Percentiles rank a stretch among this genome's conserved stretches.
Conservation (phyloP, 495 filamentous ascomycete genomes). For the Cercophora scortea region DNA sequence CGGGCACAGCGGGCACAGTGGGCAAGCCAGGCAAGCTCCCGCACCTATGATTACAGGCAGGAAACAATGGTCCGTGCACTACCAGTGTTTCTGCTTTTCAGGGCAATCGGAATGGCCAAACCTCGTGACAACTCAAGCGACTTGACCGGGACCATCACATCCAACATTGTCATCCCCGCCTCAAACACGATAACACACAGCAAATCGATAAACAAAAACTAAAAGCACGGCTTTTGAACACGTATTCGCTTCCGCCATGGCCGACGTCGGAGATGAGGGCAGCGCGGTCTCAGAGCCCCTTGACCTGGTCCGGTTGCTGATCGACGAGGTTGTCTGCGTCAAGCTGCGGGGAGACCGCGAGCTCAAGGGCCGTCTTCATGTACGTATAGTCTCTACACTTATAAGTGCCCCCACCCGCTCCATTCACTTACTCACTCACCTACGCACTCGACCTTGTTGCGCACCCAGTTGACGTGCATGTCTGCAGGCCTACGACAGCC, state of each 20-base stretch:
- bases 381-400: conserved; percentile 33
- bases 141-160: too few relatives aligned
- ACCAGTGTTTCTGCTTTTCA: too few relatives aligned
- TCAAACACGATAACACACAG: background rate
- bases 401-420: background rate
- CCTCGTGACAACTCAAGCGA: too few relatives aligned
- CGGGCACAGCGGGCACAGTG: too few relatives aligned
- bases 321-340: conserved; percentile 95
- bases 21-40: too few relatives aligned
- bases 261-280: conserved; percentile 61
- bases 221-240: background rate
- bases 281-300: conserved; percentile 75
- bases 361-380: conserved; percentile 88
- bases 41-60: too few relatives aligned
- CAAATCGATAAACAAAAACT: too few relatives aligned
- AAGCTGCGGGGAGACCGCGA: conserved; percentile 94
- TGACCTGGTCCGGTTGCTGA: conserved; percentile 85
- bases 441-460: background rate
- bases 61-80: too few relatives aligned
- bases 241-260: conserved; percentile 41
- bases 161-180: background rate
- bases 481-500: conserved; percentile 86
- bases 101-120: too few relatives aligned
- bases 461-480: too few relatives aligned
- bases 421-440: background rate